phyloP scores from a whole-genome alignment of 2,329 filamentous ascomycete species.

The Arthrobotrys pseudoclavata region DNA sequence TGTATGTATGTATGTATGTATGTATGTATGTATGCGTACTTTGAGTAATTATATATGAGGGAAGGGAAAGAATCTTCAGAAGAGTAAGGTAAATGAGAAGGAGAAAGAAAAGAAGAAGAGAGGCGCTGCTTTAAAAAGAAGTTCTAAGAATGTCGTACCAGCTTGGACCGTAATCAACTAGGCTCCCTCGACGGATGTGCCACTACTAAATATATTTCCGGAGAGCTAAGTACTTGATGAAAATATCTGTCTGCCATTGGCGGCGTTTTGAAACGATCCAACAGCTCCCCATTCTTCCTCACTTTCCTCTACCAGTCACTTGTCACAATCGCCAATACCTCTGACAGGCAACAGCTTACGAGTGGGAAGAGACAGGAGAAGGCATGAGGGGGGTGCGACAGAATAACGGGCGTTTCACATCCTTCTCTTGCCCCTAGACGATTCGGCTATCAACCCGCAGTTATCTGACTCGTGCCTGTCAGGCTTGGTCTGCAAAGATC shows the following conservation, averaged over 20 bases:
- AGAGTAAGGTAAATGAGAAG: neutral
- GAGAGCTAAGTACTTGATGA: neutral
- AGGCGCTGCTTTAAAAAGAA: conserved; percentile 6
- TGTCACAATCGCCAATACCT: conserved; percentile 30
- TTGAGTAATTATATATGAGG: no score
- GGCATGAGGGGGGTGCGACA: neutral
- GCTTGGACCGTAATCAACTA: neutral
- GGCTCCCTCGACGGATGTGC: neutral
- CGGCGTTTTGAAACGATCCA: conserved; percentile 40
- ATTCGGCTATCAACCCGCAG: conserved; percentile 51
- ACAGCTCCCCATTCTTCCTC: neutral
- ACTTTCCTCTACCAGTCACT: conserved; percentile 36
- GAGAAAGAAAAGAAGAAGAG: neutral
- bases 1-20: no score
- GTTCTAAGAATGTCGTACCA: conserved; percentile 6
- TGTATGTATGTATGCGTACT: neutral
- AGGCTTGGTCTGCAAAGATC: conserved; percentile 26
- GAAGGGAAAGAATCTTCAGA: neutral
- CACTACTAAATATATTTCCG: conserved; percentile 44
- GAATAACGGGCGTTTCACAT: conserved; percentile 26
- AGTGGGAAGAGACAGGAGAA: conserved; percentile 10
- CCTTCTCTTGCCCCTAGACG: conserved; percentile 7
- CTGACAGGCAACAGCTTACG: conserved; percentile 7
- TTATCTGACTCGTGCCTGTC: conserved; percentile 54
- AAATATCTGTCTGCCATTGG: conserved; percentile 33